Evolutionary conservation across 2,329 filamentous ascomycete species (phyloP).

Genomic region (Penicillium sp.): DNA sequence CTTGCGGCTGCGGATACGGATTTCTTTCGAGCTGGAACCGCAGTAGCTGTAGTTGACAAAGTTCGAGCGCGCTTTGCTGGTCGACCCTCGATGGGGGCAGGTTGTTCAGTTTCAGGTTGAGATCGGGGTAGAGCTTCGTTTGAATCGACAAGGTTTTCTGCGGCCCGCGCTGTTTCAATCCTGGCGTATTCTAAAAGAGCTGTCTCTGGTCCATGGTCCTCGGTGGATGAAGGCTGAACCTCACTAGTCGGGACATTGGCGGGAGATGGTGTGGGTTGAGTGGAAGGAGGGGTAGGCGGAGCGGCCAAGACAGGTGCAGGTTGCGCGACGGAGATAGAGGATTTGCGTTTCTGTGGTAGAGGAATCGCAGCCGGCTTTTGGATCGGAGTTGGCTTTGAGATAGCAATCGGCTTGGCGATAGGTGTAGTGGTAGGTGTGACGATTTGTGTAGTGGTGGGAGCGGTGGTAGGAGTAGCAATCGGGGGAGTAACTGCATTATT

Average conservation of each 20-base stretch:
- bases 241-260: constrained; percentile 16
- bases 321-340: constrained; percentile 28
- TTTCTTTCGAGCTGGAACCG: constrained; percentile 9
- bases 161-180: constrained; percentile 5
- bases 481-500: constrained; percentile 19
- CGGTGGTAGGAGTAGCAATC: constrained; percentile 22
- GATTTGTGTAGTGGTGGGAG: background rate
- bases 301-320: constrained; percentile 6
- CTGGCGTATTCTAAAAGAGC: constrained; percentile 3
- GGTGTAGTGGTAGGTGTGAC: background rate
- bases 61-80: constrained; percentile 33
- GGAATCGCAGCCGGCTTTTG: constrained; percentile 27
- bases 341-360: constrained; percentile 27
- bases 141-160: constrained; percentile 5
- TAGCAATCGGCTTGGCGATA: background rate
- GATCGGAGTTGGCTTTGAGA: background rate
- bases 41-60: constrained; percentile 12
- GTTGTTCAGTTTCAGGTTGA: background rate
- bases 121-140: constrained; percentile 9
- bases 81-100: constrained; percentile 20
- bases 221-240: constrained; percentile 14
- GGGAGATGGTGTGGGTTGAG: constrained; percentile 21
- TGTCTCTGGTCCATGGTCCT: constrained; percentile 14
- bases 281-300: constrained; percentile 14
- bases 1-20: constrained; percentile 16